Evolutionary conservation across 805 yeast genomes (phyloP).

Genomic region (Saccharomycopsis fibuligera): DNA sequence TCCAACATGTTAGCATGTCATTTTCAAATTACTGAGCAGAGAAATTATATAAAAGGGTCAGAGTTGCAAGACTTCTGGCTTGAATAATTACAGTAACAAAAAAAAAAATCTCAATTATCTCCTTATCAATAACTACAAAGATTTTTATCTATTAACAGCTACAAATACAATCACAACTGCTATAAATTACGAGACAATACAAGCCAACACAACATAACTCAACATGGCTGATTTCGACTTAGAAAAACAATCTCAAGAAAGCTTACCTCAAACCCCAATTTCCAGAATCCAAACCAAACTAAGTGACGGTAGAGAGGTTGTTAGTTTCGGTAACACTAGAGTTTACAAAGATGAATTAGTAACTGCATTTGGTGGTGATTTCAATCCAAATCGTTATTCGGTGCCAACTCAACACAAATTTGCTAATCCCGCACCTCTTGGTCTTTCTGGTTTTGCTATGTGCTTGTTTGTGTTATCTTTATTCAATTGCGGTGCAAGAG

Average conservation of each 20-base stretch:
- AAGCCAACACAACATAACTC: too few relatives aligned
- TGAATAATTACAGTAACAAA: too few relatives aligned
- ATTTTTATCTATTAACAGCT: too few relatives aligned
- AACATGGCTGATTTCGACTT: not conserved
- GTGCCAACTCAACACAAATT: slow-evolving; percentile 50
- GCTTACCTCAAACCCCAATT: not conserved
- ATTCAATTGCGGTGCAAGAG: slow-evolving; percentile 47
- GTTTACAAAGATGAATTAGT: slow-evolving; percentile 55
- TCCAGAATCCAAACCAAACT: slow-evolving; percentile 2
- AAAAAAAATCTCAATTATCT: too few relatives aligned
- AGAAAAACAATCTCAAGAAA: not conserved
- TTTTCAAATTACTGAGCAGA: too few relatives aligned
- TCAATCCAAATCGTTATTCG: slow-evolving; percentile 44
- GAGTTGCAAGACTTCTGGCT: too few relatives aligned
- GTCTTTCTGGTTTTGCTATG: slow-evolving; percentile 52
- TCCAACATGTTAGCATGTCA: too few relatives aligned
- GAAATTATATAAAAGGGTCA: too few relatives aligned
- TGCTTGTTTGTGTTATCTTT: slow-evolving; percentile 54
- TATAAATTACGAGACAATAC: too few relatives aligned
- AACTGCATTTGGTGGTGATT: slow-evolving; percentile 76
- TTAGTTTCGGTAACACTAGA: slow-evolving; percentile 66
- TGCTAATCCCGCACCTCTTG: slow-evolving; percentile 63
- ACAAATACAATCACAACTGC: too few relatives aligned
- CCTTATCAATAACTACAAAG: too few relatives aligned
- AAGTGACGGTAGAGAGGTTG: slow-evolving; percentile 37